Percentiles rank a stretch among this genome's conserved stretches.
Conservation (phyloP, 345 rosid species). For the Hibiscus syriacus region DNA sequence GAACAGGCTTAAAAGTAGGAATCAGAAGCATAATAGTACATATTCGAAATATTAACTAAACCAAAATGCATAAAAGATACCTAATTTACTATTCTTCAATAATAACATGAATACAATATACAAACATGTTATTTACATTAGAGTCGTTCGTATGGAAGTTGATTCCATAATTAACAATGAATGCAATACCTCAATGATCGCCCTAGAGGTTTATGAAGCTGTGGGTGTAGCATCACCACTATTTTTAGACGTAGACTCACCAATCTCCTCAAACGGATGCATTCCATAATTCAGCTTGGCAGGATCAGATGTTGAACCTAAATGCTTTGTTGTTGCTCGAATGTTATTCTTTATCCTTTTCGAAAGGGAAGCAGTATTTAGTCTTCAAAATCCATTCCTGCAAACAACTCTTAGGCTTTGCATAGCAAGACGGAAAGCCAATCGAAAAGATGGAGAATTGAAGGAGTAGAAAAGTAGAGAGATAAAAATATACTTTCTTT, state of each 20-base stretch:
- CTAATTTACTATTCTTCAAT: neutral
- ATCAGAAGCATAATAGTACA: neutral
- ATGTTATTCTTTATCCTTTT: constrained; percentile 39
- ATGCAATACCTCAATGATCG: too few relatives aligned
- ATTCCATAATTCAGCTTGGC: constrained; percentile 39
- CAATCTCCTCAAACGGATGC: constrained; percentile 82
- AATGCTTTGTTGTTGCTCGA: constrained; percentile 45
- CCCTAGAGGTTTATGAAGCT: constrained; percentile 61
- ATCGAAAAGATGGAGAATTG: too few relatives aligned
- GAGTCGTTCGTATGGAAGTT: too few relatives aligned
- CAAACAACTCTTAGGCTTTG: constrained; percentile 4
- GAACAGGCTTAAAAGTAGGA: constrained; percentile 10
- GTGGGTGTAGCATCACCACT: constrained; percentile 47
- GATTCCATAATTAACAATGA: constrained; percentile 18
- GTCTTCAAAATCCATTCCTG: constrained; percentile 41
- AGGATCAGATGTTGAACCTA: constrained; percentile 55
- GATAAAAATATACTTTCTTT: too few relatives aligned
- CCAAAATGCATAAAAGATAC: neutral
- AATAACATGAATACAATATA: neutral
- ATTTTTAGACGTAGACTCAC: constrained; percentile 29
- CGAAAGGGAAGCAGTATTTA: constrained; percentile 23
- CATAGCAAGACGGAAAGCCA: too few relatives aligned
- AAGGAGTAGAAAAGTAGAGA: too few relatives aligned
- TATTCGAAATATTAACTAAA: neutral
- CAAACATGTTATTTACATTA: too few relatives aligned